Evolutionary conservation across 352 stramenopile genomes (phyloP), one percentile per base, ranked within the genome.

Genomic region (Phytopythium mirpurense): DNA sequence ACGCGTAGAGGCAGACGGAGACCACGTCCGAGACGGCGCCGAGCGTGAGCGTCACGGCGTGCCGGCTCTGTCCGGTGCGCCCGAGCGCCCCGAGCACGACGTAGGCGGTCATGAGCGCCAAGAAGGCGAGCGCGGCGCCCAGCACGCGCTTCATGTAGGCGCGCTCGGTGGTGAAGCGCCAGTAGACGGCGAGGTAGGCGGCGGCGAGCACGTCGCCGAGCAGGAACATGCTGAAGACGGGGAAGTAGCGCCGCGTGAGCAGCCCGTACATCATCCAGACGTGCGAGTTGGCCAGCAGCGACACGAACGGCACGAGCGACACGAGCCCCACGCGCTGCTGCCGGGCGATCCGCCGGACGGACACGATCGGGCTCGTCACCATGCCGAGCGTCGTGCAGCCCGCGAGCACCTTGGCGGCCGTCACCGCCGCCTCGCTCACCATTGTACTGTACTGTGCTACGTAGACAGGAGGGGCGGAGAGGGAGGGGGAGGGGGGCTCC

Each of bases 141-240:
- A 71, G 45, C 2, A 61, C 55, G 27, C 48, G 34, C 24, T 56
- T 54, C 54, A 65, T 47, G 34, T 66, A 74, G 41, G 38, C 43
- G n/a, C 59, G 52, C 24, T 66, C 57, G 23, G 37, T 62, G 16
- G 65, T 63, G 48, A 59, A 68, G 19, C 37, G 48, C 62, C 62
- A 70, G 34, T 73, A 70, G 26, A 70, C 45, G 1, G 23, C 27
- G 36, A 73, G 65, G 44, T 67, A 73, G 11, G 60, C 44, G 4
- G 66, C 19, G 5, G 52, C 67, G 3, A 72, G 42, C 3, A 63
- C 36, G 46, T 72, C 64, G 21, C 70, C 70, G 6, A 67, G 45
- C 32, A 63, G 23, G 59, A 74, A 79, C 43, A 66, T 65, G 57
- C 56, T 65, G 56, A 79, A 72, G 46, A 76, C 60, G 0, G 70